phyloP scores from a whole-genome alignment of 73 alveolate genomes.

The Durusdinium trenchii region DNA sequence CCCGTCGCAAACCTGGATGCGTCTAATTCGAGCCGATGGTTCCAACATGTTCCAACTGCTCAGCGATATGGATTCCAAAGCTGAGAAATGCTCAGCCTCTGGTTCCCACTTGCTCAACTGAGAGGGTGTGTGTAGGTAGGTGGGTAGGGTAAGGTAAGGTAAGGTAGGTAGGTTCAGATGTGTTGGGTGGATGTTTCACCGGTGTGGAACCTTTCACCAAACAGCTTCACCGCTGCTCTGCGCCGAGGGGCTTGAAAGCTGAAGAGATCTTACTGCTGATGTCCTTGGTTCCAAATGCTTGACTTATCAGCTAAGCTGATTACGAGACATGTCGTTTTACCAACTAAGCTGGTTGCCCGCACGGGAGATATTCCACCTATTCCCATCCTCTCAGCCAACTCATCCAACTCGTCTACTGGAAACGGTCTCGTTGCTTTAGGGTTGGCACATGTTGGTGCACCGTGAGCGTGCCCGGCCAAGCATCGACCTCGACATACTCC shows the following conservation, averaged over 20 bases:
- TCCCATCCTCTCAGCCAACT: background rate
- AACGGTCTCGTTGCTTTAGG: background rate
- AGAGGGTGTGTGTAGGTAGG: no score
- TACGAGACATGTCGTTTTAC: background rate
- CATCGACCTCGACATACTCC: conserved; percentile 18
- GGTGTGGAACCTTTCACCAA: no score
- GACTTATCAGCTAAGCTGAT: background rate
- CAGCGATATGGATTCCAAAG: background rate
- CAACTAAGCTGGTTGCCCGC: background rate
- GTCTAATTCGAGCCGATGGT: background rate
- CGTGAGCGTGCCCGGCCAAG: background rate
- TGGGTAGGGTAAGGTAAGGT: no score
- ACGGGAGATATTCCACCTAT: background rate
- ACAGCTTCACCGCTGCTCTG: no score
- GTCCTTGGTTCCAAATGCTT: conserved; percentile 1
- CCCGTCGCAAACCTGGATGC: conserved; percentile 43
- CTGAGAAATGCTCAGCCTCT: no score
- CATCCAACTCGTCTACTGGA: background rate
- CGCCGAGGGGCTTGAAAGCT: conserved; percentile 50
- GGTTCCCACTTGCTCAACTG: no score
- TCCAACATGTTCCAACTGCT: background rate
- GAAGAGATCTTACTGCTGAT: conserved; percentile 36
- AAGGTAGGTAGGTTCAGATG: no score
- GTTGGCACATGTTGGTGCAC: background rate
- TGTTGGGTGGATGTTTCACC: no score